A percentile compares a stretch with the other conserved stretches of the same genome.
Conservation (phyloP, 1,139 yeast genomes). For the Suhomyces bokatorum region DNA sequence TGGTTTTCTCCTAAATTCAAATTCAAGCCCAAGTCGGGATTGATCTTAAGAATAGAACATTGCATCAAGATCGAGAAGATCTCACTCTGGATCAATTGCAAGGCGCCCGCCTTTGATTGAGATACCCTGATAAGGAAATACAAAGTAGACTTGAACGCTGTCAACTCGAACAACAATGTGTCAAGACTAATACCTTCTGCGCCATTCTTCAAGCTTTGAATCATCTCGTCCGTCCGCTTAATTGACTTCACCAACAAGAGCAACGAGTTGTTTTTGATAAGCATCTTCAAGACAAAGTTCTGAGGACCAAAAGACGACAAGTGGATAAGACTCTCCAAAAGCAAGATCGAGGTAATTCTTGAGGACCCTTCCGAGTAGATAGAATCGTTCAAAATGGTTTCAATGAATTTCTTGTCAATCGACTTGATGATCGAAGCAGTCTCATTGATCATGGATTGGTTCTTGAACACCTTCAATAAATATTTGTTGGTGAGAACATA, state of each 20-base stretch:
- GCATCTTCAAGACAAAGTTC: conserved; percentile 58
- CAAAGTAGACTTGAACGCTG: conserved; percentile 72
- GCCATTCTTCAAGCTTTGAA: conserved; percentile 35
- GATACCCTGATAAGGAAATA: conserved; percentile 74
- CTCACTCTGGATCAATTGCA: conserved; percentile 72
- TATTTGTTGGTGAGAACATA: conserved; percentile 73
- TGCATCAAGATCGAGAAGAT: conserved; percentile 61
- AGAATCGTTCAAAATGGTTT: conserved; percentile 73
- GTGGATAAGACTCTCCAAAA: conserved; percentile 69
- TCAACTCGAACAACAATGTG: conserved; percentile 64
- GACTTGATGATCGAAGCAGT: conserved; percentile 54
- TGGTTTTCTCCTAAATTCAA: conserved; percentile 28
- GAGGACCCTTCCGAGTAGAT: conserved; percentile 77
- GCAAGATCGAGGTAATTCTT: conserved; percentile 71
- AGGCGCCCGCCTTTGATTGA: conserved; percentile 74
- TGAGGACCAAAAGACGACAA: conserved; percentile 51
- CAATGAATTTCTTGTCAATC: conserved; percentile 62
- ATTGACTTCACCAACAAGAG: conserved; percentile 65
- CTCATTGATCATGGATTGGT: conserved; percentile 44
- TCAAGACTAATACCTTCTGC: conserved; percentile 45
- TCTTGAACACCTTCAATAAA: conserved; percentile 50
- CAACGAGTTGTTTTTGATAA: conserved; percentile 67
- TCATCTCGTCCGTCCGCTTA: conserved; percentile 65
- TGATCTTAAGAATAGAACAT: conserved; percentile 60
- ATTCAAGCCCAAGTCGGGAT: conserved; percentile 78